Base-by-base conservation (phyloP, 2,329 filamentous ascomycete genomes). In the Microdochium trichocladiopsis region DNA sequence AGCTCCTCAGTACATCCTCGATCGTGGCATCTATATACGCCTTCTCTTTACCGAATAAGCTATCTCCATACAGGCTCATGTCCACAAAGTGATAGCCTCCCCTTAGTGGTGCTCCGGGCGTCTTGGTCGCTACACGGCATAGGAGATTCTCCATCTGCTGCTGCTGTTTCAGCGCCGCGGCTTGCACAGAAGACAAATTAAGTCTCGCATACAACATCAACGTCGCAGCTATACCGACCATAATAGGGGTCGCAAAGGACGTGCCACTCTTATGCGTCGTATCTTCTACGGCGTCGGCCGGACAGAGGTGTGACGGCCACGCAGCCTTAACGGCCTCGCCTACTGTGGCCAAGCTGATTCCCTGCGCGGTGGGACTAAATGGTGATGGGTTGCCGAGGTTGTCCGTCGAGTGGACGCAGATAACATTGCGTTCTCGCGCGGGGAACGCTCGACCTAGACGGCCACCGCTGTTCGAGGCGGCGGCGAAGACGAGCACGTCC, bases 381-480 rank as follows among this genome's bases (percentile, higher is more conserved):
- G 22, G 18, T 9, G 56, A 58, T 10, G 28, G 25, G 11, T 52
- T 52, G 2, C 57, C 58, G 28, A 57, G 10, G 3, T 41, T 21
- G 21, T 55, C 51, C 1, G 55, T 54, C 14, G 58, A 53, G 47
- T 60, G 53, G 1, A 58, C 51, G 48, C 54, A 56, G 37, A 60
- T 53, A 45, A 60, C 58, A 2, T 43, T 33, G 1, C 18, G 25
- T 11, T 49, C n/a, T 16, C 52, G 50, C 9, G 58, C 58, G 1
- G 57, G 58, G 49, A 50, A 60, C 1, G 58, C 50, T 9, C 54
- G 54, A 3, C 36, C 50, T 3, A n/a, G 45, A 4, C 50, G 49
- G 3, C 49, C 58, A 3, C 57, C 57, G 41, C 43, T 33, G 47
- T 59, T 59, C 1, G 54, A 55, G 5, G 54, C 56, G 25, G 56